Evolutionary conservation across 495 filamentous ascomycete species (phyloP).

Genomic region (Trichoderma virens): DNA sequence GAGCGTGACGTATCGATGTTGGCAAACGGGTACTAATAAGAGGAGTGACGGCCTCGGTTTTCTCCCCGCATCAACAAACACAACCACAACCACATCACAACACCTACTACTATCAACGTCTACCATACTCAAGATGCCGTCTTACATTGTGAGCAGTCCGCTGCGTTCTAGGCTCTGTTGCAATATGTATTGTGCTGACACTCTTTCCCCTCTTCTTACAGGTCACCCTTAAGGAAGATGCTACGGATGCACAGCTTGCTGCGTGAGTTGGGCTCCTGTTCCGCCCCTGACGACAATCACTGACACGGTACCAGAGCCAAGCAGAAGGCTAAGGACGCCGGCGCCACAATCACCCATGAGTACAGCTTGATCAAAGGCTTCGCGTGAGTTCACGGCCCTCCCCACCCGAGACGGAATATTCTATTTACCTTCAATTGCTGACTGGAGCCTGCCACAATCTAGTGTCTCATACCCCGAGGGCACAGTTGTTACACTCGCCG

Average conservation of each 20-base stretch:
- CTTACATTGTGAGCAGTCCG: conserved; percentile 53
- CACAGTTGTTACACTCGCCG: conserved; percentile 50
- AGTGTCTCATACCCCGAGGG: conserved; percentile 72
- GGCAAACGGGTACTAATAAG: neutral
- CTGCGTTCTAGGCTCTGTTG: conserved; percentile 7
- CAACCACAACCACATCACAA: neutral
- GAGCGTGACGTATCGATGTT: neutral
- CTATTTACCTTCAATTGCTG: neutral
- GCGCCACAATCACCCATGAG: conserved; percentile 74
- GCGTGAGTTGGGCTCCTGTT: conserved; percentile 38
- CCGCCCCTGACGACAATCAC: neutral
- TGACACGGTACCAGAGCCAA: conserved; percentile 53
- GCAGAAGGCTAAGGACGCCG: conserved; percentile 56
- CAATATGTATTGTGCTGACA: conserved; percentile 1
- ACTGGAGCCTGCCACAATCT: neutral
- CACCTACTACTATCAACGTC: neutral
- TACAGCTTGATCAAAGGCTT: conserved; percentile 86
- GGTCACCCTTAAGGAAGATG: conserved; percentile 71
- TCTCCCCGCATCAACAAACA: neutral
- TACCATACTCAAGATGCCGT: conserved; percentile 51
- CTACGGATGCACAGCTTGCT: conserved; percentile 51
- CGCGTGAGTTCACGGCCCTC: conserved; percentile 51
- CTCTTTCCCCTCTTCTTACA: conserved; percentile 24
- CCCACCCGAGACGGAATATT: neutral
- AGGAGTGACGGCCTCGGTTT: neutral